Evolutionary conservation across 768 basidiomycete genomes (phyloP), one percentile per base, ranked within the genome.

Genomic region (Sporobolomyces phaffii): DNA sequence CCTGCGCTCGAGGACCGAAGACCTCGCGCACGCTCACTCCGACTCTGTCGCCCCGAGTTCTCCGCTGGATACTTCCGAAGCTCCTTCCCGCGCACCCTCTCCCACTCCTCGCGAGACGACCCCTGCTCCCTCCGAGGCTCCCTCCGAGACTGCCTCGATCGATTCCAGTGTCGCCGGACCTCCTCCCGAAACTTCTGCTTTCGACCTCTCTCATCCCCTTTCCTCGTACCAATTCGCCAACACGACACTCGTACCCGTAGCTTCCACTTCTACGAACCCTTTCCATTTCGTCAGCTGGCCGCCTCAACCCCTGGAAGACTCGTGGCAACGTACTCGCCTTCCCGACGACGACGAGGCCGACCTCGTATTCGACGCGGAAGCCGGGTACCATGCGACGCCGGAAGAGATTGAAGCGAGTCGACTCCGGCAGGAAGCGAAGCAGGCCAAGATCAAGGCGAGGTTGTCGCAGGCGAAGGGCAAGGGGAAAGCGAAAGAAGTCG

Each of bases 271-370:
- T 22, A 59, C 61, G 7, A 40, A 28, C 26, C 68, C 62, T 1
- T 69, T 69, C 48, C 22, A 57, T 34, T 69, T 60, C 29, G 40
- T 44, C 40, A 62, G 40, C 48, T 60, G 47, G 47, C 68, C 68
- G 3, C 41, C 58, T 1, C 14, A 36, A 17, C 29, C 36, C 14
- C 62, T 69, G 53, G 59, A 64, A 43, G 59, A 60, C 18, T 69
- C 68, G 2, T 69, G 62, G 62, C 26, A 34, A 3, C 58, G 68
- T 6, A 69, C 62, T 29, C 51, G 51, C 29, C 58, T 63, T 20
- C 41, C 62, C 40, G 68, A 61, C 62, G 68, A 69, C 48, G 62
- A 63, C 31, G 68, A 64, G 14, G 62, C 56, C 1, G 22, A 64
- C 34, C 33, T 50, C 31, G 34, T 10, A 3, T 47, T 22, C 40